Evolutionary conservation across 805 yeast species (phyloP), one percentile per base, ranked within the genome.

Genomic region (Ogataea degrootiae): DNA sequence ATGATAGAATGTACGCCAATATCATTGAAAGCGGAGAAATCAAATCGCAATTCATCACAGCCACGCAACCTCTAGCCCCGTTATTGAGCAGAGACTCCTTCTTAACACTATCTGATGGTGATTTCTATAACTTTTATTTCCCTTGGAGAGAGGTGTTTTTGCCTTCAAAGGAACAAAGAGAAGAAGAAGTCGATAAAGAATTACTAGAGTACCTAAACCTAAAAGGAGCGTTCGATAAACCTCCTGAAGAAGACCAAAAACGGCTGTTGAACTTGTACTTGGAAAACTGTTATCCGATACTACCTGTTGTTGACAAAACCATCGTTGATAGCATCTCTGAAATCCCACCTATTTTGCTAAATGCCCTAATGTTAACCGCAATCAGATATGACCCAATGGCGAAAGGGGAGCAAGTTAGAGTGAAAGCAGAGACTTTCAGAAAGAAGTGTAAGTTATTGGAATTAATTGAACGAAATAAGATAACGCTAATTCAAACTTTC

Each of bases 11-110:
- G 1, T 63, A 60, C 38, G 65, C 63, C 17, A 49, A 53, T 35
- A 57, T 59, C 31, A 50, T 61, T 15, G 52, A 50, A 17, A 58
- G 46, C 35, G 54, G 58, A 17, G 54, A 54, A 6, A 43, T 47
- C 15, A 51, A 54, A 26, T 54, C 62, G 16, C 69, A 65, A 40
- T 65, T 61, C 45, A 61, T 63, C 6, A 58, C 61, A 31, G 58
- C 68, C 1, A 57, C 66, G 3, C 68, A 65, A 44, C 68, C 69
- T 9, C 46, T 65, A 40, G 65, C 69, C 5, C 66, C 63, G 36
- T 51, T 65, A 14, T 51, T 65, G 31, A 60, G 66, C 34, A 50
- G 62, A 44, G 68, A 63, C 44, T 57, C 68, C 5, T 58, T 63
- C 45, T 43, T 65, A 19, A 56, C 67, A 15, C 52, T 63, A 21